phyloP scores from a whole-genome alignment of 2,329 filamentous ascomycete genomes.

The Nigrograna mackinnonii region DNA sequence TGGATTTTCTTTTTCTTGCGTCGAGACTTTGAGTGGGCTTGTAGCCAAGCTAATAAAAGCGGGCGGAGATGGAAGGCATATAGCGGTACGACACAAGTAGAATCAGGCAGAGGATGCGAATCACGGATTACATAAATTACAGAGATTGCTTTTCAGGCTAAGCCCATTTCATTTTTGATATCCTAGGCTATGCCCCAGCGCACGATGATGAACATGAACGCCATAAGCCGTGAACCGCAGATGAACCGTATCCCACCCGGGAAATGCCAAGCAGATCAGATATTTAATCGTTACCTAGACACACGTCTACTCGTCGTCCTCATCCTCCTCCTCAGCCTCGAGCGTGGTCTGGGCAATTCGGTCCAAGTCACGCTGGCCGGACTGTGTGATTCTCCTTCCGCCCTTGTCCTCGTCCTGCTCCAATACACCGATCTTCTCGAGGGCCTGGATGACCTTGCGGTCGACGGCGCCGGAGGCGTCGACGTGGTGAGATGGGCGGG shows the following conservation, averaged over 20 bases:
- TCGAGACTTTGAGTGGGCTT: no score
- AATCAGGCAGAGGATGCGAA: no score
- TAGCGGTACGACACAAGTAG: no score
- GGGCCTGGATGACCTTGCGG: constrained; percentile 94
- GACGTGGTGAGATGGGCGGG: constrained; percentile 89
- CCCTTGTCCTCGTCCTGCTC: constrained; percentile 99
- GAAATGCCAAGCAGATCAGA: constrained; percentile 25
- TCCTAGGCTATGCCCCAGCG: constrained; percentile 37
- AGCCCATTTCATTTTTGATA: constrained; percentile 35
- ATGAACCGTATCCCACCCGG: constrained; percentile 28
- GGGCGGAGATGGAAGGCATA: no score
- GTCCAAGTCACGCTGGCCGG: constrained; percentile 98
- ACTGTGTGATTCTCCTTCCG: constrained; percentile 96
- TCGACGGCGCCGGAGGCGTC: constrained; percentile 94
- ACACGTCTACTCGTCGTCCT: constrained; percentile 44
- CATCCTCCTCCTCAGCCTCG: constrained; percentile 55
- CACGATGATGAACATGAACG: constrained; percentile 35
- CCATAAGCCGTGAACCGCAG: constrained; percentile 40
- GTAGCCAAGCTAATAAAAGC: no score
- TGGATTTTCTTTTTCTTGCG: no score
- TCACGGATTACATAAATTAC: no score
- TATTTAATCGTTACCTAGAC: constrained; percentile 11
- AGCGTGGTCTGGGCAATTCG: constrained; percentile 60
- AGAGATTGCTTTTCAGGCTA: constrained; percentile 33
- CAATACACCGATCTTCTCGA: constrained; percentile 99